phyloP scores from a whole-genome alignment of 139 green algal species.

The Volvox africanus region DNA sequence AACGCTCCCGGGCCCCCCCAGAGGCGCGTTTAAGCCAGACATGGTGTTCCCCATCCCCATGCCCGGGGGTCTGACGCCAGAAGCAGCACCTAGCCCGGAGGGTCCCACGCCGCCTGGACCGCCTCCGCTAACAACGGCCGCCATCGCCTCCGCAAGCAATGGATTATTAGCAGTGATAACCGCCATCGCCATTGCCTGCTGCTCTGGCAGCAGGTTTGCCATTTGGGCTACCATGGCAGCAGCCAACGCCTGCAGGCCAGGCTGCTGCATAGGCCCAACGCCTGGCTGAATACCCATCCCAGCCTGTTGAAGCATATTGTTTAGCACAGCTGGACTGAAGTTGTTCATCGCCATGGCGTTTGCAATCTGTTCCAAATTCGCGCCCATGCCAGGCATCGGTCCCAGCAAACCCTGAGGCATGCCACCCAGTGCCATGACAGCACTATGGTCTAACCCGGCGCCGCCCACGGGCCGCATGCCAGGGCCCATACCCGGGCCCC shows the following conservation, averaged over 20 bases:
- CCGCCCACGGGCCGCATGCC: conserved; percentile 35
- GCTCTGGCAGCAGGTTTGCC: conserved; percentile 13
- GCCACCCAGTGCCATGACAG: conserved; percentile 9
- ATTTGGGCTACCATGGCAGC: conserved; percentile 27
- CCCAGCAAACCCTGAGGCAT: neutral
- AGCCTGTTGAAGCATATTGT: conserved; percentile 20
- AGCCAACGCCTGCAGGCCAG: neutral
- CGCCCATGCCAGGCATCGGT: neutral
- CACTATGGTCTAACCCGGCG: neutral
- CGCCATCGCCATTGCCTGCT: conserved; percentile 39
- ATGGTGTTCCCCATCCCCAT: conserved; percentile 1
- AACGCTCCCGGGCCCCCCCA: neutral
- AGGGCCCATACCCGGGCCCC: conserved; percentile 6
- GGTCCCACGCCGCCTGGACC: neutral
- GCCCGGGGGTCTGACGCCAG: neutral
- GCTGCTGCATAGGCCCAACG: neutral
- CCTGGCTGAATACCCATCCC: conserved; percentile 19
- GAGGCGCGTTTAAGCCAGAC: neutral
- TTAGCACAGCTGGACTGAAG: conserved; percentile 3
- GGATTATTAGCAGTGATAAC: conserved; percentile 23
- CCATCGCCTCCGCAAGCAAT: conserved; percentile 22
- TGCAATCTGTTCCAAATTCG: conserved; percentile 18
- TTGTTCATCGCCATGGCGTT: conserved; percentile 6
- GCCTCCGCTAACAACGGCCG: neutral
- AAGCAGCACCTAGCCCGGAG: neutral